Percentiles rank a stretch among this genome's conserved stretches.
These are phyloP conservation scores for Aspergillus ruber DNA, from an alignment of 2,329 filamentous ascomycete species.

Conservation along the genomic window DNA sequence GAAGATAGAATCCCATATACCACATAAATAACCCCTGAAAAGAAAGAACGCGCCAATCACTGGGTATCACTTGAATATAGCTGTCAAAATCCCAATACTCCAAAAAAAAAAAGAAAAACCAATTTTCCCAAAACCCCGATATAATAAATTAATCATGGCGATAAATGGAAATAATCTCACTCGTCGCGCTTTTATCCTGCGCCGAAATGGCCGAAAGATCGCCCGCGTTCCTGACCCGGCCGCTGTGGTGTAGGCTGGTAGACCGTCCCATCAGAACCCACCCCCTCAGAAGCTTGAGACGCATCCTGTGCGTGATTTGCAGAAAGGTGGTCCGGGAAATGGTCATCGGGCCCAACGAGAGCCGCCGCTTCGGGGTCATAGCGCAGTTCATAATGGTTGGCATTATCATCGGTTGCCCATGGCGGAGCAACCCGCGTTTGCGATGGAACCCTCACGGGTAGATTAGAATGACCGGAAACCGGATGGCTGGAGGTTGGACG, in stretches of 20 bases:
- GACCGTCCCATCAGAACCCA: not conserved
- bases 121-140: not conserved
- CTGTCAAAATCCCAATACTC: not conserved
- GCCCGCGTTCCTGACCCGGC: not conserved
- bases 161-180: not conserved
- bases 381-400: slow-evolving; percentile 25
- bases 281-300: not conserved
- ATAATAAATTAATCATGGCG: not conserved
- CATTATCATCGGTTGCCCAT: slow-evolving; percentile 44
- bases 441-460: slow-evolving; percentile 53
- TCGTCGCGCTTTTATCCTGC: not conserved
- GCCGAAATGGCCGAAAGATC: not conserved
- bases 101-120: not conserved
- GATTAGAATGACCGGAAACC: slow-evolving; percentile 8
- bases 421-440: slow-evolving; percentile 47
- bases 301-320: not conserved
- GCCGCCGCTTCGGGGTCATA: slow-evolving; percentile 36
- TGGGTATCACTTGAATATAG: not conserved
- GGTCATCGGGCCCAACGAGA: slow-evolving; percentile 24
- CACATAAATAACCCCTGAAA: not conserved
- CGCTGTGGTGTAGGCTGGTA: not conserved
- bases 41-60: not conserved
- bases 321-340: slow-evolving; percentile 1
- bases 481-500: slow-evolving; percentile 9
- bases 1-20: not conserved